phyloP scores from a whole-genome alignment of 2,329 filamentous ascomycete genomes.

The Fusarium sp. region DNA sequence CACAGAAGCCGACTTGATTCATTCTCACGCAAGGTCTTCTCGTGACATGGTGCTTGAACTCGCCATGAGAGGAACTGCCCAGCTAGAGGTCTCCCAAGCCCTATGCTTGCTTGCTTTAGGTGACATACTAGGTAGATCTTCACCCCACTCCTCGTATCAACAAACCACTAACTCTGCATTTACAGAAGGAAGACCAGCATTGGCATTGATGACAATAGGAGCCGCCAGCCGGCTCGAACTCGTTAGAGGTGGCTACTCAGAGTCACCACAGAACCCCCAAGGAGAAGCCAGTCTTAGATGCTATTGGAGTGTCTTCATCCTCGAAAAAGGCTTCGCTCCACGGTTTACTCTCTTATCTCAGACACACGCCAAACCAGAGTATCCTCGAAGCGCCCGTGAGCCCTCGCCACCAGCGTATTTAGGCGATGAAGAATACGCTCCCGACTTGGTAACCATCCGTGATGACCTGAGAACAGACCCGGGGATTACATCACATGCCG shows the following conservation, averaged over 20 bases:
- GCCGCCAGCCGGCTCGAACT: conserved; percentile 37
- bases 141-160: rapidly evolving
- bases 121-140: conserved; percentile 20
- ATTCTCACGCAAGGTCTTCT: conserved; percentile 16
- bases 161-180: rapidly evolving
- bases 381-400: conserved; percentile 30
- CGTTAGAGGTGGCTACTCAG: conserved; percentile 20
- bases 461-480: conserved; percentile 28
- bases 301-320: conserved; percentile 43
- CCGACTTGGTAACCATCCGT: conserved; percentile 34
- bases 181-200: conserved; percentile 29
- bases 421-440: conserved; percentile 32
- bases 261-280: neutral
- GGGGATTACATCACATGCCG: conserved; percentile 36
- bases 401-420: conserved; percentile 25
- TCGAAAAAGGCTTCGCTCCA: conserved; percentile 40
- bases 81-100: conserved; percentile 29
- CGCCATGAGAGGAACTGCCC: conserved; percentile 31
- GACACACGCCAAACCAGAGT: conserved; percentile 18
- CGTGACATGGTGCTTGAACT: conserved; percentile 29
- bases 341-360: conserved; percentile 16
- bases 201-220: conserved; percentile 44
- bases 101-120: conserved; percentile 21
- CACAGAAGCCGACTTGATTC: conserved; percentile 26
- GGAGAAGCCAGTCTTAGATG: conserved; percentile 36